Conservation (phyloP, 352 stramenopile species). For the Phytophthora kernoviae region DNA sequence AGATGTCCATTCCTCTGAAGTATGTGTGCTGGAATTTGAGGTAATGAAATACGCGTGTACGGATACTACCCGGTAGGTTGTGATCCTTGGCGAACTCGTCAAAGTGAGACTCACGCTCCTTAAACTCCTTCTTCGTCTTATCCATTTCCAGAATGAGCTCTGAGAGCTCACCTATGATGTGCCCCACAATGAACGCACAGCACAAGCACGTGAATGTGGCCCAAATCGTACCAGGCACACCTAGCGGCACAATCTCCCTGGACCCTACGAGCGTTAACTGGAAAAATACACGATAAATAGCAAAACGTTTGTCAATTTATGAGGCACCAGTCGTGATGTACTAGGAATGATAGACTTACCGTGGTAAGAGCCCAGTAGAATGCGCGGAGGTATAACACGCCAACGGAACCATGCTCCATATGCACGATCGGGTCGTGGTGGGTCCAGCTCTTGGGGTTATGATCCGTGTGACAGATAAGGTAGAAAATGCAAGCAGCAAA, state of each 20-base stretch:
- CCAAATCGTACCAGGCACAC: slow-evolving; percentile 66
- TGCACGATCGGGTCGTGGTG: slow-evolving; percentile 77
- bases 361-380: slow-evolving; percentile 85
- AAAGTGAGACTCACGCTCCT: slow-evolving; percentile 67
- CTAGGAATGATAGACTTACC: slow-evolving; percentile 21
- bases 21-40: slow-evolving; percentile 76
- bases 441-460: slow-evolving; percentile 70
- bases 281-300: slow-evolving; percentile 7
- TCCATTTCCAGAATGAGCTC: slow-evolving; percentile 81
- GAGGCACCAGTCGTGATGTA: neutral
- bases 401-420: slow-evolving; percentile 53
- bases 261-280: slow-evolving; percentile 75
- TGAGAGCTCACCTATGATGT: slow-evolving; percentile 79
- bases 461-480: slow-evolving; percentile 64
- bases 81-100: slow-evolving; percentile 77
- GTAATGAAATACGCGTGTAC: slow-evolving; percentile 66
- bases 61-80: slow-evolving; percentile 55
- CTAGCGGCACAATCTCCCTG: slow-evolving; percentile 67
- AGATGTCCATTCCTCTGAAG: slow-evolving; percentile 71
- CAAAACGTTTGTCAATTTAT: slow-evolving; percentile 1
- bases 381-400: slow-evolving; percentile 65
- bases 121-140: slow-evolving; percentile 74
- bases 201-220: slow-evolving; percentile 67
- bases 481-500: slow-evolving; percentile 74
- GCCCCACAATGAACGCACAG: slow-evolving; percentile 79